These are phyloP conservation scores for Arachnomyces sp. DNA, from an alignment of 2,329 filamentous ascomycete species.

Conservation along the genomic window DNA sequence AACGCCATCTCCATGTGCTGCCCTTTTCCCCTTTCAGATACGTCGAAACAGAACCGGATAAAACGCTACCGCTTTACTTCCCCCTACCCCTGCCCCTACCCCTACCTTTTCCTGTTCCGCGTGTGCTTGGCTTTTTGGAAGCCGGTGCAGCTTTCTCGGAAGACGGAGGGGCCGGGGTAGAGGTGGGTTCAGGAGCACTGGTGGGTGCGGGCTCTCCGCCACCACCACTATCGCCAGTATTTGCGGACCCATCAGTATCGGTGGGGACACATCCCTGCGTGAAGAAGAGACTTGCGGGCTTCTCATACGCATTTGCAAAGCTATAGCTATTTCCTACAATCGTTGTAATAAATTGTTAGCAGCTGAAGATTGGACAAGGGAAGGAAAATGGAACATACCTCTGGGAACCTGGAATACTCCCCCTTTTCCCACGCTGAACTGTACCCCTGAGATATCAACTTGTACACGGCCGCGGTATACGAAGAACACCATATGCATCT, in stretches of 20 bases:
- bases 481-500: conserved; percentile 97
- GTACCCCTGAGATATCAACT: conserved; percentile 54
- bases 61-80: too few relatives aligned
- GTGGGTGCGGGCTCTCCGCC: conserved; percentile 2
- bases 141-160: background rate
- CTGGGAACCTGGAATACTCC: conserved; percentile 92
- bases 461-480: conserved; percentile 75
- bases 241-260: conserved; percentile 23
- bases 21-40: too few relatives aligned
- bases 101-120: background rate
- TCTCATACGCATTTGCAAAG: conserved; percentile 71
- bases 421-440: conserved; percentile 76
- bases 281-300: conserved; percentile 77
- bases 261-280: conserved; percentile 68
- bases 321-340: conserved; percentile 80
- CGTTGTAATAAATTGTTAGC: background rate
- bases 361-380: background rate
- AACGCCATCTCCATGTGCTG: too few relatives aligned
- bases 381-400: conserved; percentile 53
- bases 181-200: conserved; percentile 4
- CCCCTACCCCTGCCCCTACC: too few relatives aligned
- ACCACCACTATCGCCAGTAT: conserved; percentile 11
- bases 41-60: too few relatives aligned
- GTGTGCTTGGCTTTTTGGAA: background rate
- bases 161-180: background rate